Evolutionary conservation across 2,329 filamentous ascomycete species (phyloP).

Genomic region (Trichoderma sp.): DNA sequence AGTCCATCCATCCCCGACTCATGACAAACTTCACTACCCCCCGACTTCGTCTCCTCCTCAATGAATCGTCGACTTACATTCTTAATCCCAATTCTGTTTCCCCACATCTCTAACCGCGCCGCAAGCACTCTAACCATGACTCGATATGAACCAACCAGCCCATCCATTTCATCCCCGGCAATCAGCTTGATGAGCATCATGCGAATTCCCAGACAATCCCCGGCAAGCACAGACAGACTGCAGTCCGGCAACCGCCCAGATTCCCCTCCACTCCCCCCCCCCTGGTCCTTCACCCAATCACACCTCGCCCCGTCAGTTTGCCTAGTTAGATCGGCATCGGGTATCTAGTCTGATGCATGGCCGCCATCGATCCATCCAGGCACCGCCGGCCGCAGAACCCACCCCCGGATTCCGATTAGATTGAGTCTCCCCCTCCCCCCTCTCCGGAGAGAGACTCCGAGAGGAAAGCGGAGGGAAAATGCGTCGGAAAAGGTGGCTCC

Average conservation of each 20-base stretch:
- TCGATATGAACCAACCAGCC: background rate
- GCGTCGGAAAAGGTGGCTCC: too few species aligned
- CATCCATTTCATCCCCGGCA: background rate
- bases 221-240: too few species aligned
- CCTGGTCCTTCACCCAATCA: constrained; percentile 18
- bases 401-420: background rate
- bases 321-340: constrained; percentile 13
- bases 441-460: too few species aligned
- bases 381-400: background rate
- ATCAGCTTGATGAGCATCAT: background rate
- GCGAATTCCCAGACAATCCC: background rate
- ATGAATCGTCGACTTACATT: too few species aligned
- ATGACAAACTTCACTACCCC: background rate
- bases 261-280: background rate
- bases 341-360: background rate
- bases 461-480: too few species aligned
- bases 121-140: constrained; percentile 13
- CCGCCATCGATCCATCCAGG: constrained; percentile 21
- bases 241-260: background rate
- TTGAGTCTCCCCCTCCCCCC: background rate
- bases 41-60: too few species aligned
- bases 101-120: background rate
- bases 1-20: background rate
- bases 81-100: background rate
- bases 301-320: constrained; percentile 26